Base-by-base conservation (phyloP, 1,284 basidiomycete genomes). In the Pholiota adiposa region DNA sequence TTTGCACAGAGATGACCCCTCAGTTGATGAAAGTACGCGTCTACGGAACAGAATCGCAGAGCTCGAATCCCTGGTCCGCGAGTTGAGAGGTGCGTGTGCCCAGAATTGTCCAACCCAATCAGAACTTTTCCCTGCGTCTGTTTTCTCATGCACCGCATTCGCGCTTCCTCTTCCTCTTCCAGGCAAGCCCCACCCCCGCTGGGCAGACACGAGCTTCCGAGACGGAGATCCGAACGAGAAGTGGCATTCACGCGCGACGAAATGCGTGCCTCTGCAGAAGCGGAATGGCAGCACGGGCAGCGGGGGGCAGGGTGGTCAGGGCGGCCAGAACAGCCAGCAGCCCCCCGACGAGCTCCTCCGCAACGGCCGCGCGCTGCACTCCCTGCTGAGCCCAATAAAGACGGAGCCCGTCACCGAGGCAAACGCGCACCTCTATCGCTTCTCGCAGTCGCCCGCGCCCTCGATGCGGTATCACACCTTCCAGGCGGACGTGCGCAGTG, bases 31-130 rank as follows among this genome's bases (percentile, higher is more conserved):
- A 75, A 87, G 83, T 56, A 94, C 91, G 36, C 86, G 91, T 59
- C 80, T 95, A 55, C 83, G 92, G 57, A 89, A 91, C 67, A 82
- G 94, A 38, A 93, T 96, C 65, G 93, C 93, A 44, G 94, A 96
- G 75, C 84, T 96, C 52, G 94, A 96, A 77, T 91, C 89, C 67
- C 84, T 95, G 23, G 92, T 95, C 36, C 83, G 93, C 58, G 93
- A 94, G 72, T 78, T 93, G 27, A 82, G 89, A 70, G 90, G 89
- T 87, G 76, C 61, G 80, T n/a, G n/a, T n/a, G n/a, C n/a, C n/a
- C n/a, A n/a, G n/a, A n/a, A n/a, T n/a, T n/a, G n/a, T n/a, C n/a
- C 69, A 44, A 62, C 40, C 23, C 55, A 16, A 34, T 38, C 46
- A 25, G 34, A 29, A 41, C 5, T 31, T 11, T 5, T 31, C 18